These are phyloP conservation scores for Mycena leptocephala DNA, from an alignment of 768 basidiomycete species.

Conservation along the genomic window DNA sequence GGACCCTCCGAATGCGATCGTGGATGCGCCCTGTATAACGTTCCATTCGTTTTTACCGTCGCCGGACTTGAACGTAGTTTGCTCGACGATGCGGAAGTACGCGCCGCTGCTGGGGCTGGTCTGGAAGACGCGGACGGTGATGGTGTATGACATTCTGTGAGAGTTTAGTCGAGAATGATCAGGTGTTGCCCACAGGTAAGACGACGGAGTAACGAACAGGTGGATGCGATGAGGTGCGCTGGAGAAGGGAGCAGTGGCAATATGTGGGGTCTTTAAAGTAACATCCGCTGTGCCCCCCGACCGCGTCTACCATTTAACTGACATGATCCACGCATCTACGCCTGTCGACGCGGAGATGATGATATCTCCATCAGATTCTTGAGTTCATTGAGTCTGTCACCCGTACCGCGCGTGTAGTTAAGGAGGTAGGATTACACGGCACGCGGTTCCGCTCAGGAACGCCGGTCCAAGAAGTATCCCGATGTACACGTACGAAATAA, in stretches of 20 bases:
- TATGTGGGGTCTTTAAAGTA: conserved; percentile 16
- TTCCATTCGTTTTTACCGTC: conserved; percentile 14
- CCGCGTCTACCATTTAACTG: conserved; percentile 12
- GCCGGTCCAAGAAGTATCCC: no score
- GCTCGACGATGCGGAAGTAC: conserved; percentile 19
- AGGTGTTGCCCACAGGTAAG: conserved; percentile 18
- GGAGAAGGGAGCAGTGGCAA: conserved; percentile 17
- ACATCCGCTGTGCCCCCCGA: conserved; percentile 10
- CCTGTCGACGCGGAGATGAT: conserved; percentile 13
- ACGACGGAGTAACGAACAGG: conserved; percentile 14
- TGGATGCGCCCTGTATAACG: conserved; percentile 11
- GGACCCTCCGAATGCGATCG: conserved; percentile 5
- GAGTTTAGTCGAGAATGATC: conserved; percentile 6
- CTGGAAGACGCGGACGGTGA: conserved; percentile 25
- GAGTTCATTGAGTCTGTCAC: conserved; percentile 10
- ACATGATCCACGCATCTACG: conserved; percentile 21
- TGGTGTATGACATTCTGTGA: conserved; percentile 16
- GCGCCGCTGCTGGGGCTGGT: conserved; percentile 12
- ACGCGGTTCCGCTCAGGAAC: no score
- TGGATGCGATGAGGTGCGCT: conserved; percentile 15
- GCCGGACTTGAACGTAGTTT: conserved; percentile 3
- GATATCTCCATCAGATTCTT: conserved; percentile 14
- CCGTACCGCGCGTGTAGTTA: conserved; percentile 9
- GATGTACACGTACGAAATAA: no score
- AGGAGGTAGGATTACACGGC: no score